Evolutionary conservation across 1,284 basidiomycete species (phyloP).

Genomic region (Cryptococcus neoformans): DNA sequence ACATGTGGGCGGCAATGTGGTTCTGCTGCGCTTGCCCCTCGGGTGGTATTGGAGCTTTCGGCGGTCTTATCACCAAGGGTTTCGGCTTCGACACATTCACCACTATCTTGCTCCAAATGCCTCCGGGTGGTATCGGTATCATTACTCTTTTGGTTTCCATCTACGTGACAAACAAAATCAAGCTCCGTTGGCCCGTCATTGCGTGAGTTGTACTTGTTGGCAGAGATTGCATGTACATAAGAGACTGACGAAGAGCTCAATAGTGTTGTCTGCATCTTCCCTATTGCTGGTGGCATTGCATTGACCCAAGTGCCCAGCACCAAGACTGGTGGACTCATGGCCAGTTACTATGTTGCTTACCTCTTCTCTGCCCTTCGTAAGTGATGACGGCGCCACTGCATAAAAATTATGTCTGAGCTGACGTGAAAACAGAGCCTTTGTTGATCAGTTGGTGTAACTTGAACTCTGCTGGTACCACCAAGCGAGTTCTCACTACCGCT

Average conservation of each 20-base stretch:
- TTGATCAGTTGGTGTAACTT: constrained; percentile 41
- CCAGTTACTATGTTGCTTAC: constrained; percentile 39
- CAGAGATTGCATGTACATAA: not conserved
- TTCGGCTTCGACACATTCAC: constrained; percentile 47
- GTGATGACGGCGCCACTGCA: not conserved
- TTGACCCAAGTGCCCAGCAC: constrained; percentile 29
- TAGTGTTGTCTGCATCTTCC: constrained; percentile 23
- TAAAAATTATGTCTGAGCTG: not conserved
- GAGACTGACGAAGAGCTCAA: not conserved
- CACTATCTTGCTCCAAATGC: constrained; percentile 49
- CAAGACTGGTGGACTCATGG: constrained; percentile 32
- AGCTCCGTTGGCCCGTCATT: constrained; percentile 56
- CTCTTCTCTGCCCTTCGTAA: constrained; percentile 30
- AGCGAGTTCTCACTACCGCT: constrained; percentile 40
- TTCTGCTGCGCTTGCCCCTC: constrained; percentile 41
- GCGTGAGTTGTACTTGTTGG: constrained; percentile 26
- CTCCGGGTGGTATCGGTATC: constrained; percentile 55
- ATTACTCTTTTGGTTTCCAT: constrained; percentile 50
- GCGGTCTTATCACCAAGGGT: constrained; percentile 42
- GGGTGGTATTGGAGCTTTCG: constrained; percentile 47
- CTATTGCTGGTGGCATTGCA: constrained; percentile 41
- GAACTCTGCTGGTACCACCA: constrained; percentile 44
- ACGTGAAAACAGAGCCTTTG: constrained; percentile 20
- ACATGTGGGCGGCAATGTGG: constrained; percentile 37
- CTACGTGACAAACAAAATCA: constrained; percentile 53